A percentile compares a stretch with the other conserved stretches of the same genome.
These are phyloP conservation scores for Falciphora oryzae DNA, from an alignment of 2,329 filamentous ascomycete genomes.

Conservation along the genomic window DNA sequence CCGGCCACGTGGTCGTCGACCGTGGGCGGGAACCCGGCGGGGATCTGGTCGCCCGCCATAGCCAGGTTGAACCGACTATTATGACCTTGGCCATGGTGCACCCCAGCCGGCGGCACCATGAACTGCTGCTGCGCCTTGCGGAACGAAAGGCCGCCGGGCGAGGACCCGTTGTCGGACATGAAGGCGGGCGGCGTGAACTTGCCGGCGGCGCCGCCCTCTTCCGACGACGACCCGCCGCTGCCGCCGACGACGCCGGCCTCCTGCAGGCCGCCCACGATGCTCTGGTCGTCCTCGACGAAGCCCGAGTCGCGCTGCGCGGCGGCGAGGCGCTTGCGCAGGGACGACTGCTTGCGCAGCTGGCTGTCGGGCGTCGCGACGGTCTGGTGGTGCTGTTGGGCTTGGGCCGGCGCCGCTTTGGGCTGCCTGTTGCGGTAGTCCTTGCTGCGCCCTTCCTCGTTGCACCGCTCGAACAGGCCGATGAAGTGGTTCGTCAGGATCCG, in stretches of 20 bases:
- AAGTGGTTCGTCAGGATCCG: slow-evolving; percentile 13
- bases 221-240: background rate
- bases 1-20: background rate
- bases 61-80: background rate
- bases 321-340: slow-evolving; percentile 6
- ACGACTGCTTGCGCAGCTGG: slow-evolving; percentile 11
- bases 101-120: background rate
- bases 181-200: slow-evolving; percentile 4
- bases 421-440: slow-evolving; percentile 12
- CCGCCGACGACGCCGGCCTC: background rate
- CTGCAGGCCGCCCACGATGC: slow-evolving; percentile 4
- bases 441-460: slow-evolving; percentile 12
- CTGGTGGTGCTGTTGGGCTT: slow-evolving; percentile 3
- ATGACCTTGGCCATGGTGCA: background rate
- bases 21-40: background rate
- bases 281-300: slow-evolving; percentile 9
- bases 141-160: background rate
- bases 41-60: background rate
- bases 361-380: background rate
- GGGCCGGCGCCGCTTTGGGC: background rate
- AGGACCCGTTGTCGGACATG: slow-evolving; percentile 5
- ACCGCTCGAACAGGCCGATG: slow-evolving; percentile 12
- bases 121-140: background rate
- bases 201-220: background rate
- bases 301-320: slow-evolving; percentile 9